Evolutionary conservation across 495 filamentous ascomycete genomes (phyloP).

Genomic region (Penicillium paradoxum): DNA sequence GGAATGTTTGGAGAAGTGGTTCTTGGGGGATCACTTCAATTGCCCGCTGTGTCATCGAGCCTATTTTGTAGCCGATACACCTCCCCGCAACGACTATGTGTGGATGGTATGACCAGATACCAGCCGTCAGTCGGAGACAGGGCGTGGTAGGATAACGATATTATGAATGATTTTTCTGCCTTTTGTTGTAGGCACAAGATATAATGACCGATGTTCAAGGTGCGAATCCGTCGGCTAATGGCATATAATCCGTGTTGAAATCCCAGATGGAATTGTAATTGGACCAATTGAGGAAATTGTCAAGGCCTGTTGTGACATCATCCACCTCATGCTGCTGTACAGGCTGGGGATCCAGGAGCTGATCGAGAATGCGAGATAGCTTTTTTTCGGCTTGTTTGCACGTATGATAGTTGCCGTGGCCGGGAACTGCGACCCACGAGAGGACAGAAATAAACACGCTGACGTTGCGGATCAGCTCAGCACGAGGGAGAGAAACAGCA

Average conservation of each 20-base stretch:
- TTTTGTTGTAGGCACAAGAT: background rate
- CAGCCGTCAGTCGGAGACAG: background rate
- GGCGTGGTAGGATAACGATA: background rate
- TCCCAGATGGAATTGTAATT: conserved; percentile 33
- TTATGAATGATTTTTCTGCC: conserved; percentile 1
- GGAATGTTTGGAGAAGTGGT: conserved; percentile 46
- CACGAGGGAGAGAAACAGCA: conserved; percentile 44
- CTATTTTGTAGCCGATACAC: conserved; percentile 34
- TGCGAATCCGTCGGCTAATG: conserved; percentile 20
- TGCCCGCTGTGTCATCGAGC: conserved; percentile 42
- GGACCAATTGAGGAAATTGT: conserved; percentile 38
- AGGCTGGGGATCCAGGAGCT: conserved; percentile 37
- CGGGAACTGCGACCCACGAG: conserved; percentile 49
- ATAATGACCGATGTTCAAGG: conserved; percentile 11
- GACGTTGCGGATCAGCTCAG: conserved; percentile 58
- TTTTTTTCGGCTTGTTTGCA: conserved; percentile 47
- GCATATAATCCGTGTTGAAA: conserved; percentile 31
- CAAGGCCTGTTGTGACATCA: conserved; percentile 31
- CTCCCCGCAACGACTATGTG: conserved; percentile 34
- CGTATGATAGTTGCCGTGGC: conserved; percentile 49
- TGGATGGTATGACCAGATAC: conserved; percentile 37
- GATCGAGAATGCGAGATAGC: conserved; percentile 39
- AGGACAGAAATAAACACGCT: conserved; percentile 58
- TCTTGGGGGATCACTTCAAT: conserved; percentile 39
- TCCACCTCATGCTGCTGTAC: conserved; percentile 27